Percentiles rank a stretch among this genome's conserved stretches.
Evolutionary conservation across 1,284 basidiomycete genomes (phyloP).

Genomic region (Naganishia liquefaciens): DNA sequence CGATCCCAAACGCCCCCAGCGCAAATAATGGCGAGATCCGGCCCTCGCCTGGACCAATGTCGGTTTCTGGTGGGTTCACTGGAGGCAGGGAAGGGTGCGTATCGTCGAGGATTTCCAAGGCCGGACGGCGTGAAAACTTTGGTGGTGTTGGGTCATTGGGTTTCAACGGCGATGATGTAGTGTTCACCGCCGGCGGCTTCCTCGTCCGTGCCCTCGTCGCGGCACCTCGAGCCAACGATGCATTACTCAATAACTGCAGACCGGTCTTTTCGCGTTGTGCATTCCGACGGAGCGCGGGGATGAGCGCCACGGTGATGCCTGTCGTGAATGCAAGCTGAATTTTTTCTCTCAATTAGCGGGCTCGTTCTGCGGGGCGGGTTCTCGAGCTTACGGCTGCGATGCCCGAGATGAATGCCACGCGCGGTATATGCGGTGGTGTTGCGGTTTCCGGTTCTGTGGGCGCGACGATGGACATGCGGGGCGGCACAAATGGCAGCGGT

Average conservation of each 20-base stretch:
- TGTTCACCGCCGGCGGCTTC: background rate
- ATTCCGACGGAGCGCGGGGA: slow-evolving; percentile 41
- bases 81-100: background rate
- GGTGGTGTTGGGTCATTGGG: background rate
- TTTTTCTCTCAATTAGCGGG: slow-evolving; percentile 19
- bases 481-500: background rate
- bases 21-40: slow-evolving; percentile 30
- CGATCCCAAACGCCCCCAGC: slow-evolving; percentile 29
- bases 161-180: too few relatives aligned
- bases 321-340: slow-evolving; percentile 41
- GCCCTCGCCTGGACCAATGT: background rate
- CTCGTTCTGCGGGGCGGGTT: slow-evolving; percentile 2
- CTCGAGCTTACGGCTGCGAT: slow-evolving; percentile 23
- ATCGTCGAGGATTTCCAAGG: slow-evolving; percentile 17
- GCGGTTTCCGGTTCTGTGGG: background rate
- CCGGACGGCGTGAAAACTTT: background rate
- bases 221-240: slow-evolving; percentile 39
- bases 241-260: slow-evolving; percentile 41
- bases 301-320: slow-evolving; percentile 36
- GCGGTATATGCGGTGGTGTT: slow-evolving; percentile 1
- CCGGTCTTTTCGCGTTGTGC: slow-evolving; percentile 41
- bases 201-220: background rate
- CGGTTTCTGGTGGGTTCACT: background rate
- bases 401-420: slow-evolving; percentile 12
- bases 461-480: background rate